Base-by-base conservation (phyloP, 139 green algal species). In the Trebouxia sp. region DNA sequence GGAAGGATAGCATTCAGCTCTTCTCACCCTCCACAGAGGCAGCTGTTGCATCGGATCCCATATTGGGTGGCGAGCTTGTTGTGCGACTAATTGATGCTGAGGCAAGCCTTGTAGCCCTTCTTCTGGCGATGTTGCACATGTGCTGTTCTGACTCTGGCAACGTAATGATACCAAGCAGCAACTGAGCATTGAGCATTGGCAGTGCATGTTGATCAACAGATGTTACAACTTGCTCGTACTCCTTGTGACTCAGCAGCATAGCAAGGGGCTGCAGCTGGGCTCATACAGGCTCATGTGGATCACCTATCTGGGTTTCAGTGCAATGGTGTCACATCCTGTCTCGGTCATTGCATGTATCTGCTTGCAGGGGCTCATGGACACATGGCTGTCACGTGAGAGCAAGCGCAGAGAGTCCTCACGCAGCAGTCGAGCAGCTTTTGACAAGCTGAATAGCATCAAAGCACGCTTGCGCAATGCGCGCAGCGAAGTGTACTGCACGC, bases 31-130 rank as follows among this genome's bases (percentile, higher is more conserved):
- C 62, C 62, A 45, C 62, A 45, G 62, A 72, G 35, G 43, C 62
- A 41, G 62, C 32, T 26, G 62, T 35, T 22, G 26, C 62, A 17
- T 35, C 43, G 6, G 45, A 65, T 32, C 72, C 65, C 30, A 86
- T 89, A 24, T 67, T 89, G 78, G 85, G 85, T 43, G 85, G 85
- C 0, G 85, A 89, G 65, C 78, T 89, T 6, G 74, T 87, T 11
- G 78, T 89, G 30, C 82, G 69, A 42, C 38, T 88, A 6, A 26
- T 76, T 42, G 45, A 66, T 55, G 84, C 80, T 51, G 56, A 80
- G 75, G 84, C 85, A 30, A n/a, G n/a, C n/a, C n/a, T n/a, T n/a
- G n/a, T n/a, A n/a, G n/a, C n/a, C n/a, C n/a, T n/a, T n/a, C n/a
- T n/a, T n/a, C n/a, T n/a, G n/a, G n/a, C n/a, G n/a, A n/a, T n/a